phyloP scores from a whole-genome alignment of 441 rosid species.

The Breynia disticha region DNA sequence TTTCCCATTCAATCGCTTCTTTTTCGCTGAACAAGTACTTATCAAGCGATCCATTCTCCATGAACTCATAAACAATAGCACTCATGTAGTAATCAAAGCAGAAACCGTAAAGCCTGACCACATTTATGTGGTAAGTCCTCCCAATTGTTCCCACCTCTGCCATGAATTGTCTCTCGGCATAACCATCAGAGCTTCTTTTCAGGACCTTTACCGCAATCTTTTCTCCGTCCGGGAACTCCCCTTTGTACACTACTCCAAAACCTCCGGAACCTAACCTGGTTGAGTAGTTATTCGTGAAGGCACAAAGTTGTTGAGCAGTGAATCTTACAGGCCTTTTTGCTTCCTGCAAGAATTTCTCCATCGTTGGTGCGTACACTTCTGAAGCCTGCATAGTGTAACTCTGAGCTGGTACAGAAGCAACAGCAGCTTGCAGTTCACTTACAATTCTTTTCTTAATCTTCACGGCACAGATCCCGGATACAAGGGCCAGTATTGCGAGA shows the following conservation, averaged over 20 bases:
- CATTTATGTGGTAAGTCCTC: slow-evolving; percentile 20
- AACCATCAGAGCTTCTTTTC: slow-evolving; percentile 5
- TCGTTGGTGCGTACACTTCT: slow-evolving; percentile 8
- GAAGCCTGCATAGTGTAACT: slow-evolving; percentile 1
- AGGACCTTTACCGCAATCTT: slow-evolving; percentile 12
- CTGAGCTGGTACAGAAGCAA: background rate
- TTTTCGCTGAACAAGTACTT: slow-evolving; percentile 8
- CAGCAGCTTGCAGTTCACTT: background rate
- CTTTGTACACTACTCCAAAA: slow-evolving; percentile 17
- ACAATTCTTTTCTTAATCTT: background rate
- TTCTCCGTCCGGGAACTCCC: slow-evolving; percentile 9
- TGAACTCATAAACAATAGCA: slow-evolving; percentile 21
- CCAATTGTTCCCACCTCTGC: slow-evolving; percentile 24
- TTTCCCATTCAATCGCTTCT: slow-evolving; percentile 10
- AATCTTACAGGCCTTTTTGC: slow-evolving; percentile 14
- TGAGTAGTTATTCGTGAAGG: slow-evolving; percentile 9
- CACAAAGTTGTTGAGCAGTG: slow-evolving; percentile 4
- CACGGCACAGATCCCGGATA: background rate
- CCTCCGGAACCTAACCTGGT: slow-evolving; percentile 12
- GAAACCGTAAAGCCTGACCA: slow-evolving; percentile 22
- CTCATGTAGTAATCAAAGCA: slow-evolving; percentile 15
- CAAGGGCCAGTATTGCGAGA: background rate
- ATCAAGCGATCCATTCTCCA: slow-evolving; percentile 22
- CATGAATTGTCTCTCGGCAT: slow-evolving; percentile 19
- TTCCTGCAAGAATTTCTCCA: slow-evolving; percentile 16